These are phyloP conservation scores for Epichloe typhina DNA, from an alignment of 2,329 filamentous ascomycete genomes.

Conservation along the genomic window DNA sequence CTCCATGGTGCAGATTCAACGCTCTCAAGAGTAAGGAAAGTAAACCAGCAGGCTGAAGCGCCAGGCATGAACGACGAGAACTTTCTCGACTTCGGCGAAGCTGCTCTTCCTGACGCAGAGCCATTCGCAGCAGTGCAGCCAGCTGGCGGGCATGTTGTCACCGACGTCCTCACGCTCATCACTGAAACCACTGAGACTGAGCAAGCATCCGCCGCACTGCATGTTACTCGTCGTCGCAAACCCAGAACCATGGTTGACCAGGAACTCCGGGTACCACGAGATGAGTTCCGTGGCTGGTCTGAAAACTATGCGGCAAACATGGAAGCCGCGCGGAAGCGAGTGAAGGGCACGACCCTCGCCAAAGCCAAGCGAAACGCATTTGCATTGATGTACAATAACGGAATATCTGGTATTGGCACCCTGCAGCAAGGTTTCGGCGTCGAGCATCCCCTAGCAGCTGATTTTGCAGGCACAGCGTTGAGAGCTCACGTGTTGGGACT, in stretches of 20 bases:
- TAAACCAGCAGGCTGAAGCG: background rate
- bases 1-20: background rate
- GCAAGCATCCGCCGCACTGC: slow-evolving; percentile 9
- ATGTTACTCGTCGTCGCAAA: slow-evolving; percentile 15
- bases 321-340: slow-evolving; percentile 20
- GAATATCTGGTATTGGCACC: slow-evolving; percentile 21
- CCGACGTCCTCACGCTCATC: slow-evolving; percentile 9
- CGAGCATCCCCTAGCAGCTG: slow-evolving; percentile 28
- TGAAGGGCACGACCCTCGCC: slow-evolving; percentile 13
- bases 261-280: slow-evolving; percentile 21
- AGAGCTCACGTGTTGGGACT: slow-evolving; percentile 18
- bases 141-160: slow-evolving; percentile 6
- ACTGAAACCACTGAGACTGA: slow-evolving; percentile 13
- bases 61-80: slow-evolving; percentile 4
- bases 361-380: slow-evolving; percentile 27
- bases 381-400: slow-evolving; percentile 18
- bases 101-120: slow-evolving; percentile 24
- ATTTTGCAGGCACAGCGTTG: slow-evolving; percentile 32
- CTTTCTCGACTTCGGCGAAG: slow-evolving; percentile 24
- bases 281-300: slow-evolving; percentile 27
- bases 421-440: slow-evolving; percentile 14
- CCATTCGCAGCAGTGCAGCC: slow-evolving; percentile 18
- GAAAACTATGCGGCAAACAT: slow-evolving; percentile 42
- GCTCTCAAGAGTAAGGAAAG: background rate
- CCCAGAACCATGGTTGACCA: slow-evolving; percentile 18